Base-by-base conservation (phyloP, 1,139 yeast species). In the Protomyces inouyei region DNA sequence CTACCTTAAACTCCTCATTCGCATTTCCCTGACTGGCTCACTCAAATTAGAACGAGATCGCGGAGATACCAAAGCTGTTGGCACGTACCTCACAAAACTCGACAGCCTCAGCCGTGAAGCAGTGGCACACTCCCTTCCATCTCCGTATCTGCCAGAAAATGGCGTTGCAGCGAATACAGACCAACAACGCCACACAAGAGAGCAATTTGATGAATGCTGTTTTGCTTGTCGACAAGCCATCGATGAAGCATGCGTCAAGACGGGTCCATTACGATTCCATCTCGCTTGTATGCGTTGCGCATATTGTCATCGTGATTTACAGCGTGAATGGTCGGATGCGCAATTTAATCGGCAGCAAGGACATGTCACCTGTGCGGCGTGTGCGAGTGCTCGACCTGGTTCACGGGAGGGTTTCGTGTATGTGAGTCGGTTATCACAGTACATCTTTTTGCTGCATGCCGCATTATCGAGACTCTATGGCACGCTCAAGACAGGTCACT, bases 1-100 rank as follows among this genome's bases (percentile, higher is more conserved):
- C 74, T 92, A 91, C 74, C 79, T 93, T 71, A 93, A 95, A 73
- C 79, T 93, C 10, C 79, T 93, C 45, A 88, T 93, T 18, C 80
- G 98, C 68, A 65, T 65, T 14, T 65, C 68, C 2, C 51, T 66
- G 38, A 66, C 67, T 12, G 67, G 64, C 36, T 69, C 68, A 3
- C 48, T 66, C 36, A 61, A 65, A 48, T 51, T 65, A 18, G 68
- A 65, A 55, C 55, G 64, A 10, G 67, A 65, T 14, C 60, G 55
- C 21, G 54, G 54, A 18, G 56, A 55, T 54, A 54, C 53, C 12
- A 51, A 65, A 37, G 88, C 93, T 0, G 78, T 89, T 16, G 87
- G 86, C 61, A 78, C 78, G 38, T 88, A 88, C 71, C 53, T 65
- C 18, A 52, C 57, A 4, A 60, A 46, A 25, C 57, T 64, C 21